Evolutionary conservation across 495 filamentous ascomycete species (phyloP).

Genomic region (Penicillium chermesinum): DNA sequence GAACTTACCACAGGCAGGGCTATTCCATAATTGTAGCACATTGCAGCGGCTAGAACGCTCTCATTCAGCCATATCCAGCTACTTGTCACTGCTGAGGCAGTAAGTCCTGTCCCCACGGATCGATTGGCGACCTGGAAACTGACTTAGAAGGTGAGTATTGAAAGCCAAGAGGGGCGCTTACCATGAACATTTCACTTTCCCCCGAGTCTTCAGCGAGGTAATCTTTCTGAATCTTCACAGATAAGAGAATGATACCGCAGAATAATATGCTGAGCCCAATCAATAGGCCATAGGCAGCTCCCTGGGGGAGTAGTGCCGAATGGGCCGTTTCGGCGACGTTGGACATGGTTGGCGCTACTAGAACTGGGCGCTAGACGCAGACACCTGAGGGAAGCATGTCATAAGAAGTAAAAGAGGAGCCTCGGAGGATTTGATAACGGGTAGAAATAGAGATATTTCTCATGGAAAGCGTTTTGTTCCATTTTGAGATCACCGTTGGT

Average conservation of each 20-base stretch:
- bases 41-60: constrained; percentile 34
- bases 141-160: too few species aligned
- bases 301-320: constrained; percentile 31
- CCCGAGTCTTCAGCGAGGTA: constrained; percentile 43
- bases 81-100: constrained; percentile 46
- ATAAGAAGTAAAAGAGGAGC: too few species aligned
- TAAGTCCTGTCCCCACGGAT: constrained; percentile 42
- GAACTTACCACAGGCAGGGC: constrained; percentile 31
- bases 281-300: constrained; percentile 41
- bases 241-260: constrained; percentile 37
- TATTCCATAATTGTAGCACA: constrained; percentile 36
- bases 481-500: too few species aligned
- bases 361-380: too few species aligned
- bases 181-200: constrained; percentile 51
- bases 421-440: too few species aligned
- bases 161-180: neutral
- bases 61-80: constrained; percentile 50
- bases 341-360: constrained; percentile 32
- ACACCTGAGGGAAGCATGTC: too few species aligned
- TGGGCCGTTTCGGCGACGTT: constrained; percentile 44
- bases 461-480: too few species aligned
- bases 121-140: constrained; percentile 36
- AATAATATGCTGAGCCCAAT: constrained; percentile 40
- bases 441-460: too few species aligned
- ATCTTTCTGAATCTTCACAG: constrained; percentile 36